Base-by-base conservation (phyloP, 148 eudicot species). In the Silene conica region DNA sequence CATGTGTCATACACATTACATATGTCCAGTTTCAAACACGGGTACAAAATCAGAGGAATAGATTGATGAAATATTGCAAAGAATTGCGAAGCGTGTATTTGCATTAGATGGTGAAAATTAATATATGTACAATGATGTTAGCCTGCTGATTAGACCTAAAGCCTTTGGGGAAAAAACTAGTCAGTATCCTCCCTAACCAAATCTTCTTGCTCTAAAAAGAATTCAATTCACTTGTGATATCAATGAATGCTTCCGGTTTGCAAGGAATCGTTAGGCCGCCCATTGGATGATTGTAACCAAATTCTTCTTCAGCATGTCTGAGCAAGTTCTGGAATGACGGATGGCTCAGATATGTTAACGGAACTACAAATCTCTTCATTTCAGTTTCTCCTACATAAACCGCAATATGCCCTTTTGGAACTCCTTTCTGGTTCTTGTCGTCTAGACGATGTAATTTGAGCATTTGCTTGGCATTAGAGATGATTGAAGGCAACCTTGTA, bases 191-290 rank as follows among this genome's bases (percentile, higher is more conserved):
- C 56, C 15, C n/a, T 45, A 13, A 3, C 18, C 26, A 3, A 13
- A 43, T 56, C 41, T 70, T 72, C 63, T 21, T n/a, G 34, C n/a
- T 67, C 72, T 59, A 65, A 21, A 13, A 71, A 34, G 63, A 75
- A 56, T 77, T 52, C 67, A 70, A 64, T 72, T 16, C 80, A 63
- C 79, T 76, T 19, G 74, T 84, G 19, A 84, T 65, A 59, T 76
- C 78, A 52, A 77, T 71, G 81, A 87, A 85, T 13, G 70, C 71
- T 58, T 89, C 87, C 71, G 82, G 86, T 18, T 72, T 67, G 73
- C 88, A 86, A 5, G 92, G 90, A 70, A 87, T 86, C 3, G 88
- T 86, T 59, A 87, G 84, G 20, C 92, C 86, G 3, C 89, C 92
- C 73, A 77, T 77, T 5, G 92, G 85, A 76, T 86, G 87, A 68